Evolutionary conservation across 2,329 filamentous ascomycete genomes (phyloP).

Genomic region (Alternaria burnsii): DNA sequence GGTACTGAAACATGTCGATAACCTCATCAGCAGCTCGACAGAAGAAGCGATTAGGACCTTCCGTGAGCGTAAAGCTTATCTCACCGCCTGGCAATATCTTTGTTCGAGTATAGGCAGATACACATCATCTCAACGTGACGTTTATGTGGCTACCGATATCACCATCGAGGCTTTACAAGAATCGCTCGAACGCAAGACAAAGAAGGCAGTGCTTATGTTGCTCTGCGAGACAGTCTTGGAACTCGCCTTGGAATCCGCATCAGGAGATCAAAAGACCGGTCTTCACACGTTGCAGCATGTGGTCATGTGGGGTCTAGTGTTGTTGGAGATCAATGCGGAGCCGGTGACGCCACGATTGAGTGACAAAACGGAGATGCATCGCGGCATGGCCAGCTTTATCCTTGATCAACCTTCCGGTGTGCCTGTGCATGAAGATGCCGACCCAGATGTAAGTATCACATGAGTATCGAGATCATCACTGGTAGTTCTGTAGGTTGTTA

Average conservation of each 20-base stretch:
- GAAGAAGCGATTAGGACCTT: fast-evolving
- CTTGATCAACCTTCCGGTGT: neutral
- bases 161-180: fast-evolving
- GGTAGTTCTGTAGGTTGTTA: too few species aligned
- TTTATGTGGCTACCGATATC: neutral
- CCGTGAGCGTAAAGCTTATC: neutral
- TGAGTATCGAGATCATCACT: too few species aligned
- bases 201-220: neutral
- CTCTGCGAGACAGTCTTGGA: neutral
- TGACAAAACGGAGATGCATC: neutral
- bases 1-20: neutral
- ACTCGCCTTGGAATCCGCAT: neutral
- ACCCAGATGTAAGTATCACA: neutral
- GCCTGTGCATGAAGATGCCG: neutral
- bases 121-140: neutral
- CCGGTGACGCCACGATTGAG: neutral
- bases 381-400: neutral
- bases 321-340: neutral
- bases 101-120: neutral
- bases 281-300: neutral
- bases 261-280: neutral
- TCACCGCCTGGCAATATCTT: neutral
- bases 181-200: neutral
- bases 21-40: neutral
- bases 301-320: neutral